Conservation (phyloP, 2,329 filamentous ascomycete species). For the Mollisia scopiformis region DNA sequence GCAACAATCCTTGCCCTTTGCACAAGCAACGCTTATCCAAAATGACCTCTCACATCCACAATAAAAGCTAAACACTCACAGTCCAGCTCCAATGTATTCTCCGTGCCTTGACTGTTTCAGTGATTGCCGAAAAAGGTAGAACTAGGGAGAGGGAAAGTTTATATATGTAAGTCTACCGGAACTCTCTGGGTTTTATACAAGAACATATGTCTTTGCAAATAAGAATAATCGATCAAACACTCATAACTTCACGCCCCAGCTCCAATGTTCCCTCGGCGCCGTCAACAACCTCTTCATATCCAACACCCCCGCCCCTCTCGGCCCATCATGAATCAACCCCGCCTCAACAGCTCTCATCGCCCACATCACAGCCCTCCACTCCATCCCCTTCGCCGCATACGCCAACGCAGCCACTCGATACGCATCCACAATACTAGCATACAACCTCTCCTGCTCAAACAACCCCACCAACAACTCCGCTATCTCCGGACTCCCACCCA, state of each 20-base stretch:
- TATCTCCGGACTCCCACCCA: conserved; percentile 13
- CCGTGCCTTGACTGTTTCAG: too few species aligned
- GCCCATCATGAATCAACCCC: conserved; percentile 6
- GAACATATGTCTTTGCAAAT: too few species aligned
- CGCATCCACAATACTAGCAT: conserved; percentile 37
- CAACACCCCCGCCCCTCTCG: background rate
- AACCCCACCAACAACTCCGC: conserved; percentile 41
- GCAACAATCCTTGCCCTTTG: too few species aligned
- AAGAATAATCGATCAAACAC: background rate
- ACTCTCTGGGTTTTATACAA: too few species aligned
- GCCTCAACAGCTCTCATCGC: conserved; percentile 2
- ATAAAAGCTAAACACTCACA: too few species aligned
- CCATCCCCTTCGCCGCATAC: conserved; percentile 22
- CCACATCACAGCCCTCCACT: conserved; percentile 9
- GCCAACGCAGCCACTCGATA: conserved; percentile 42
- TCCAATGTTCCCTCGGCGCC: conserved; percentile 5
- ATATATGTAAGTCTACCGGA: too few species aligned
- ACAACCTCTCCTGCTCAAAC: conserved; percentile 40
- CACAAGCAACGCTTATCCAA: too few species aligned
- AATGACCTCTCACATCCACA: too few species aligned
- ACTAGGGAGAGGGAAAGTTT: too few species aligned
- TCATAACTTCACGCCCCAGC: conserved; percentile 9
- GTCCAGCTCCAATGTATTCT: too few species aligned
- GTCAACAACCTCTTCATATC: conserved; percentile 4
- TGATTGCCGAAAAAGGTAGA: too few species aligned